Base-by-base conservation (phyloP, 2,329 filamentous ascomycete species). In the Hypoxylon rubiginosum region DNA sequence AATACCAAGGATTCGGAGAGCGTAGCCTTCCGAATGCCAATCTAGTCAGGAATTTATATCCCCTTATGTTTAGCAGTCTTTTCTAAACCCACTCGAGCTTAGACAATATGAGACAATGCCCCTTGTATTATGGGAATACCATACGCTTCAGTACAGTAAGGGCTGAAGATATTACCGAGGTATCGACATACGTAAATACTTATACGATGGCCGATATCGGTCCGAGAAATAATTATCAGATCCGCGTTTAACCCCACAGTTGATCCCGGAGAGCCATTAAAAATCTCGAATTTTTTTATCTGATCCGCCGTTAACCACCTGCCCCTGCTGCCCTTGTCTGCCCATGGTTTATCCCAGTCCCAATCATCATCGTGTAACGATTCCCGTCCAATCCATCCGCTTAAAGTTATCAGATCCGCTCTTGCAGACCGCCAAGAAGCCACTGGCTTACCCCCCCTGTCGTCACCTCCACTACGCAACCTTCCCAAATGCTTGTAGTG, bases 371-470 rank as follows among this genome's bases (percentile, higher is more conserved):
- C 41, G 49, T 50, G 49, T 60, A 26, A 28, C 46, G 26, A 10
- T 41, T 15, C 24, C 43, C 34, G 17, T 19, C 53, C 54, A 59
- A 62, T 59, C 59, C 45, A 63, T 66, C 71, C 73, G 68, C 72
- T 74, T 77, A 76, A 75, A 78, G 76, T 78, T 79, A 78, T 79
- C 77, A 72, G 77, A 79, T 79, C 77, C 76, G 76, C 71, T 62
- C 28, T 50, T 72, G 70, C 73, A 73, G 69, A 61, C 58, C 48
- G 72, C 73, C 73, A 75, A 76, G 74, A 7, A 67, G 51, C 58
- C 49, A 58, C 59, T 66, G 52, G n/a, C 21, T 58, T n/a, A n/a
- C n/a, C n/a, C n/a, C n/a, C n/a, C n/a, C n/a, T n/a, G n/a, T n/a
- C n/a, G 28, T 46, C 67, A 76, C 77, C 72, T 71, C 66, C 32